Conservation (phyloP, 306 rosid species). For the Parietaria judaica region DNA sequence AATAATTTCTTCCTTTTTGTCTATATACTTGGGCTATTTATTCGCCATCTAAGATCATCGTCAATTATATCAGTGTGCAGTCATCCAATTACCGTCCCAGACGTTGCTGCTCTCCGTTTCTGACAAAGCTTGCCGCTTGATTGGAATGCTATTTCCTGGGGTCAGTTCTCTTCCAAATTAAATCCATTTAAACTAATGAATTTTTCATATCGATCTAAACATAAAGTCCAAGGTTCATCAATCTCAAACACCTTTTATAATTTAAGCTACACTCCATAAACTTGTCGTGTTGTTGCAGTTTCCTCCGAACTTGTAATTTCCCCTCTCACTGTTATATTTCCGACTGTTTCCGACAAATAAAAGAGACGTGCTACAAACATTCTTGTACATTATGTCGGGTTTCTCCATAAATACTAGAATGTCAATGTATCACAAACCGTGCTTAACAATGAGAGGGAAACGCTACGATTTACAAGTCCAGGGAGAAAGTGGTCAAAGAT, state of each 20-base stretch:
- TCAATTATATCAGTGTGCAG: slow-evolving; percentile 78
- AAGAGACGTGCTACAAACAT: too few relatives aligned
- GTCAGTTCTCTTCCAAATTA: slow-evolving; percentile 34
- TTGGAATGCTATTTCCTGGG: slow-evolving; percentile 99
- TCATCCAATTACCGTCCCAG: slow-evolving; percentile 92
- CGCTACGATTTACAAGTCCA: too few relatives aligned
- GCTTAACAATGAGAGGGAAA: too few relatives aligned
- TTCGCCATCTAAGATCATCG: neutral
- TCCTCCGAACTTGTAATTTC: too few relatives aligned
- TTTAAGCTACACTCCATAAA: neutral
- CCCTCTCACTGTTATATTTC: too few relatives aligned
- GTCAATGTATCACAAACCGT: too few relatives aligned
- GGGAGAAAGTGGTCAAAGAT: too few relatives aligned
- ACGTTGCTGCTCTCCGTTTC: slow-evolving; percentile 88
- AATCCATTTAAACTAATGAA: slow-evolving; percentile 1
- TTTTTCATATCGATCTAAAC: neutral
- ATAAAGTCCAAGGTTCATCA: slow-evolving; percentile 4
- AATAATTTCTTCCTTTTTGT: neutral
- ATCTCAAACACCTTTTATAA: slow-evolving; percentile 6
- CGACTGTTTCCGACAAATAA: too few relatives aligned
- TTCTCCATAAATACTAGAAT: too few relatives aligned
- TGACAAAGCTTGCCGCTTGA: slow-evolving; percentile 88
- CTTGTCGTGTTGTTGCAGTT: neutral
- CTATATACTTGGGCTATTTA: neutral
- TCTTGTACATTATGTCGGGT: too few relatives aligned